Conservation (phyloP, 1,284 basidiomycete genomes). For the Marasmius oreades region DNA sequence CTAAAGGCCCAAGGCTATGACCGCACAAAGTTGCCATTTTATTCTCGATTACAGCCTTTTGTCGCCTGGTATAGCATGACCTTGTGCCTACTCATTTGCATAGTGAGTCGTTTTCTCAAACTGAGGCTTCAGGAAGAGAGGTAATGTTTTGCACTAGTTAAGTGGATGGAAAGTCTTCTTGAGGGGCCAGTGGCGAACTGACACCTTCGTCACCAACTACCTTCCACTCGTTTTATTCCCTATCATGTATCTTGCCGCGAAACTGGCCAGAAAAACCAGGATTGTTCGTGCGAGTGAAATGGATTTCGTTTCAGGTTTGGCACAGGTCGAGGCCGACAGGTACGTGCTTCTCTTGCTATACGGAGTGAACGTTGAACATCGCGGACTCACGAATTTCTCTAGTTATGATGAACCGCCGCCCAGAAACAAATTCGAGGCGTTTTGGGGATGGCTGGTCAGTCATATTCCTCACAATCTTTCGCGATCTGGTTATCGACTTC, state of each 20-base stretch:
- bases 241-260: constrained; percentile 62
- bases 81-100: constrained; percentile 56
- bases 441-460: constrained; percentile 43
- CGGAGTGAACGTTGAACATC: no score
- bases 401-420: constrained; percentile 71
- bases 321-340: constrained; percentile 70
- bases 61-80: constrained; percentile 67
- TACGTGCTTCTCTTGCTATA: constrained; percentile 31
- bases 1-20: constrained; percentile 73
- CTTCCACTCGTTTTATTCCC: constrained; percentile 77
- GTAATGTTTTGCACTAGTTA: no score
- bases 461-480: background rate
- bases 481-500: background rate
- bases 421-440: constrained; percentile 59
- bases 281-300: constrained; percentile 55
- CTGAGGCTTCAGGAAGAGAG: no score
- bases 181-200: constrained; percentile 54
- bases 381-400: constrained; percentile 6
- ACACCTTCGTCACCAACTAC: constrained; percentile 75
- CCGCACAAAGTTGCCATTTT: constrained; percentile 64
- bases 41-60: constrained; percentile 59
- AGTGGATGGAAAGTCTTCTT: constrained; percentile 78
- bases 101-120: constrained; percentile 53
- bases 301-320: constrained; percentile 74
- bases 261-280: constrained; percentile 45